These are phyloP conservation scores for Citrullus colocynthis DNA, from an alignment of 306 rosid genomes.

Conservation along the genomic window DNA sequence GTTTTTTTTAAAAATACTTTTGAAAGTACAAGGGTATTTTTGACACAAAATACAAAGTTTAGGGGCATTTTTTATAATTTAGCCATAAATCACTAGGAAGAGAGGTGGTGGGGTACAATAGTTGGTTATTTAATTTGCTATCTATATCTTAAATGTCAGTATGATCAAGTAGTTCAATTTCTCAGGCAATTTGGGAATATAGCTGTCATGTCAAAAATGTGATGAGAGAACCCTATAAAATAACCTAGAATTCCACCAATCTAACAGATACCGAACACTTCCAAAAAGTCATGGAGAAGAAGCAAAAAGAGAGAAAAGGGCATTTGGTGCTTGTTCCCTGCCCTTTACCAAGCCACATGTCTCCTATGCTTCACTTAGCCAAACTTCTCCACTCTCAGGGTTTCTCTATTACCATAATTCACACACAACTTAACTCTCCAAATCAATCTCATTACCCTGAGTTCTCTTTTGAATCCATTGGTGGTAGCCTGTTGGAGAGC, in stretches of 20 bases:
- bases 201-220: slow-evolving; percentile 4
- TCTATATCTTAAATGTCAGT: not conserved
- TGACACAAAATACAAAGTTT: too few species aligned
- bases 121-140: not conserved
- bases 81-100: not conserved
- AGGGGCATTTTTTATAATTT: too few species aligned
- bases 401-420: slow-evolving; percentile 24
- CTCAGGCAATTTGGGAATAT: not conserved
- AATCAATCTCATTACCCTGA: slow-evolving; percentile 14
- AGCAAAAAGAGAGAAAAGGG: slow-evolving; percentile 1
- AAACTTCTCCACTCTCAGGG: slow-evolving; percentile 16
- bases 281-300: slow-evolving; percentile 4
- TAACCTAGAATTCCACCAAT: not conserved
- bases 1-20: too few species aligned
- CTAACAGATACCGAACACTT: not conserved
- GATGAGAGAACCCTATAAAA: slow-evolving; percentile 1
- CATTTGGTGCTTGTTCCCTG: slow-evolving; percentile 11
- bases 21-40: too few species aligned
- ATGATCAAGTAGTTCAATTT: not conserved
- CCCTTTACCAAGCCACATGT: slow-evolving; percentile 19
- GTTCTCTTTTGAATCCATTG: slow-evolving; percentile 14
- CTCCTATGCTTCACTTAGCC: slow-evolving; percentile 24
- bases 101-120: not conserved
- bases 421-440: slow-evolving; percentile 14
- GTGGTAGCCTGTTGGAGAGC: slow-evolving; percentile 2